Evolutionary conservation across 352 stramenopile species (phyloP).

Genomic region (Nothophytophthora sp.): DNA sequence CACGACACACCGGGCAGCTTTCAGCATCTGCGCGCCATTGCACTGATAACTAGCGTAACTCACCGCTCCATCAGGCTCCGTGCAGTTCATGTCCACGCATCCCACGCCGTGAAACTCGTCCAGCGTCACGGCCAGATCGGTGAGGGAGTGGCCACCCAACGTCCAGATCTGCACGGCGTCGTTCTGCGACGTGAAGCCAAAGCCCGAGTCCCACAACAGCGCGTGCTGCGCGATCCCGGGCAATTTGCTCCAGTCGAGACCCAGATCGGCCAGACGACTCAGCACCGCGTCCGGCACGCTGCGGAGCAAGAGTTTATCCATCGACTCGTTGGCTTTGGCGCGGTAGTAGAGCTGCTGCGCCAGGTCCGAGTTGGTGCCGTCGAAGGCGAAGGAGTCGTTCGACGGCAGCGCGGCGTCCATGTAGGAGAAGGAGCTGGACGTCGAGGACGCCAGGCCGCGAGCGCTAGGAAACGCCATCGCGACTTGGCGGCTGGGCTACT

Average conservation of each 20-base stretch:
- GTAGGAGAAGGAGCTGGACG: constrained; percentile 13
- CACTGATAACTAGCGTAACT: constrained; percentile 23
- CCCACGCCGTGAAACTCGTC: constrained; percentile 29
- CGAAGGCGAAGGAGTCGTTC: constrained; percentile 33
- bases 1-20: constrained; percentile 28
- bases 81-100: constrained; percentile 34
- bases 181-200: constrained; percentile 26
- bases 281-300: constrained; percentile 15
- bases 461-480: constrained; percentile 11
- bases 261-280: constrained; percentile 10
- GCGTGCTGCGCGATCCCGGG: constrained; percentile 33
- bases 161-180: constrained; percentile 34
- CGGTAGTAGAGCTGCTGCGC: constrained; percentile 30
- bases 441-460: constrained; percentile 12
- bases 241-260: constrained; percentile 21
- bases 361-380: constrained; percentile 32
- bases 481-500: too few relatives aligned
- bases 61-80: constrained; percentile 15
- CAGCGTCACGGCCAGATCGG: constrained; percentile 28
- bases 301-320: constrained; percentile 11
- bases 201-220: constrained; percentile 38
- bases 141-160: constrained; percentile 24
- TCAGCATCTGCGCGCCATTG: constrained; percentile 31
- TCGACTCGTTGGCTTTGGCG: constrained; percentile 16
- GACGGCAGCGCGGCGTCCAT: constrained; percentile 10